Evolutionary conservation across 441 rosid species (phyloP), one percentile per base, ranked within the genome.

Genomic region (Euphorbia schlechtendalii): DNA sequence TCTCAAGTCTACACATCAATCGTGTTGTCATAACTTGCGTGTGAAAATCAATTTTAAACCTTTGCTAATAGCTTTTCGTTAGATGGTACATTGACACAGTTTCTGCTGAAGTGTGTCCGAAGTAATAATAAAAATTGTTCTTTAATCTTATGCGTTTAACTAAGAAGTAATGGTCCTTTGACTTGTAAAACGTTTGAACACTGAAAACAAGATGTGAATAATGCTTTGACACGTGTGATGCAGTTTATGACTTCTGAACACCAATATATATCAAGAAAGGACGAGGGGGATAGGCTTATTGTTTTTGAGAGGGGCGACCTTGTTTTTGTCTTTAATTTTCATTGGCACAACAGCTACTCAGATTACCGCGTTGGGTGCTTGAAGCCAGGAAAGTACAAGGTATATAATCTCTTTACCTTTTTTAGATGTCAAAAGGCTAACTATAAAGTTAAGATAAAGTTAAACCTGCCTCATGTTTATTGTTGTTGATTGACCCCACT

Each of bases 191-290:
- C 17, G 21, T 21, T 30, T 18, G 8, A 38, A 41, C 46, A 46
- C 45, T 53, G 48, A 55, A 32, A 45, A 38, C 34, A 45, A 64
- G 20, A 49, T 34, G 59, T 59, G 61, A 36, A 60, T 51, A 67
- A 54, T 25, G 25, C 40, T 59, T 13, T 27, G 64, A 66, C 59
- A 68, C 30, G 59, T 28, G 65, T 66, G 54, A 49, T 78, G 80
- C 86, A 94, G 99, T 90, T 94, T 84, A 94, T 94, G 97, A 89
- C 92, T 64, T 82, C 96, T 6, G 83, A 82, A 76, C 97, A 91
- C 80, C 97, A 82, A 77, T 94, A 82, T 75, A 80, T 91, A 66
- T 90, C 99, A 7, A 80, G 92, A 38, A 89, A 84, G 73, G 90
- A 87, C 65, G 94, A 89, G 79, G 87, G 88, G n/a, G 99, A 94